Base-by-base conservation (phyloP, 129 eudicot genomes). In the Gnaphalium uliginosum region DNA sequence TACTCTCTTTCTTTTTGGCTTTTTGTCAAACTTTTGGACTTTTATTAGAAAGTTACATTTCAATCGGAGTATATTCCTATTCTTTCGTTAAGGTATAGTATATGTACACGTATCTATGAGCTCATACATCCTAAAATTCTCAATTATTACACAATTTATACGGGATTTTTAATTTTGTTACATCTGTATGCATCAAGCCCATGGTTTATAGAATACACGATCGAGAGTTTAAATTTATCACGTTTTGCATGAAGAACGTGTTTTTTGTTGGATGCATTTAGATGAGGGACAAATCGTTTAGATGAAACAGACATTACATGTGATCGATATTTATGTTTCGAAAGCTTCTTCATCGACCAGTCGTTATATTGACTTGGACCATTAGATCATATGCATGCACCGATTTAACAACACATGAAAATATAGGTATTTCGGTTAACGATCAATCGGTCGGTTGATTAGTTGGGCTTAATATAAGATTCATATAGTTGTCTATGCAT, bases 1-100 rank as follows among this genome's bases (percentile, higher is more conserved):
- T 70, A 78, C 76, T 60, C 76, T 24, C 43, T 57, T 53, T 74
- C 11, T 27, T 17, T 24, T 58, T 43, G 72, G 79, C 54, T 29
- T 66, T 79, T 80, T 80, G 75, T 80, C 83, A 80, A 80, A 80
- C 83, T 66, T 73, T 80, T 79, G 62, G 74, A 79, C 83, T 73
- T 79, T 73, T 79, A 25, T 57, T 69, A 72, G 63, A 63, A 72
- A 79, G 60, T 21, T 43, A 63, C 37, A 25, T 66, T 66, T 79
- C n/a, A n/a, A n/a, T n/a, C 26, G 0, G 19, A 37, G 79, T 66
- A 66, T 80, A 80, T 72, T 72, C 78, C 22, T 63, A 8, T 68
- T 43, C 25, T 17, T 25, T n/a, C n/a, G n/a, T n/a, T 61, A 8
- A 74, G 30, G 70, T 74, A 41, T 32, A 5, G 7, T 29, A 37